Conservation (phyloP, 2,329 filamentous ascomycete genomes). For the Exserohilum turcica region DNA sequence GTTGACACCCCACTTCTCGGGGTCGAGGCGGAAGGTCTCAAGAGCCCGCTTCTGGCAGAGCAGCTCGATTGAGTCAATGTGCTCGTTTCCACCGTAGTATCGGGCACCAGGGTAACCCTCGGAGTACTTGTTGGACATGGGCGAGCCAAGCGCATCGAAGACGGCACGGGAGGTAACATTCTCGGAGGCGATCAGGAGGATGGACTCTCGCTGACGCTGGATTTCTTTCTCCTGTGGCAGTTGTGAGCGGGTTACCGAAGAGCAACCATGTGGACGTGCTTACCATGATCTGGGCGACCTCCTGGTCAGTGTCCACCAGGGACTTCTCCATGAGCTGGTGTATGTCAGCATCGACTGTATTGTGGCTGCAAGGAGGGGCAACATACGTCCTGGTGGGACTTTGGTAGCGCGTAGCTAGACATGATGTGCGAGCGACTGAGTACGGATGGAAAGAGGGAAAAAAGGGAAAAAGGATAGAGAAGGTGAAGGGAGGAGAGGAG, state of each 20-base stretch:
- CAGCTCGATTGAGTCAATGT: constrained; percentile 88
- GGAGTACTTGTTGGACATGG: constrained; percentile 88
- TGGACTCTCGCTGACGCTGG: constrained; percentile 96
- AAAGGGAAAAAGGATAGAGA: not conserved
- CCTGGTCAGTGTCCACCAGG: constrained; percentile 86
- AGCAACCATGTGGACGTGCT: constrained; percentile 29
- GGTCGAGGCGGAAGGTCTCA: constrained; percentile 81
- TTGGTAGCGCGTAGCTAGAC: constrained; percentile 66
- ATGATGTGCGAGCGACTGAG: constrained; percentile 25
- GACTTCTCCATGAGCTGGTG: constrained; percentile 91
- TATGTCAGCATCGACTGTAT: constrained; percentile 45
- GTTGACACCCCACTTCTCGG: constrained; percentile 94
- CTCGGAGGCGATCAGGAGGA: constrained; percentile 63
- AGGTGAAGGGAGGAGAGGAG: constrained; percentile 1
- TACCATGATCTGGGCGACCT: constrained; percentile 98
- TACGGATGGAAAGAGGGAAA: constrained; percentile 19
- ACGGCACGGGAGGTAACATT: constrained; percentile 49
- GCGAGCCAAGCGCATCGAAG: constrained; percentile 57
- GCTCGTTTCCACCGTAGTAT: constrained; percentile 97
- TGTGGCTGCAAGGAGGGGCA: constrained; percentile 31
- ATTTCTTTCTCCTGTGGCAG: constrained; percentile 78
- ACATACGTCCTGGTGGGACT: constrained; percentile 68
- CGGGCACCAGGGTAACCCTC: constrained; percentile 95
- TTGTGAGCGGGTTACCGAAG: constrained; percentile 16
- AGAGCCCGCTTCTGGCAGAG: constrained; percentile 90